A percentile compares a stretch with the other conserved stretches of the same genome.
These are phyloP conservation scores for cucumber (Cucumis sativus) DNA, from an alignment of 306 rosid genomes.

Conservation along the genomic window Cucumber_9930_V3 NC_026658.2:24091501-24092000, in stretches of 20 bases:
- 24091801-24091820: conserved; percentile 90
- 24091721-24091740: conserved; percentile 48
- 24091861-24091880: conserved; percentile 74
- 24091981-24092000: conserved; percentile 83
- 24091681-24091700: not conserved
- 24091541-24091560: not conserved
- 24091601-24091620: not conserved
- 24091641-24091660: not conserved
- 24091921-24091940: conserved; percentile 20
- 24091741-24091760: conserved; percentile 99
- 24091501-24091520: not conserved
- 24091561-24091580: not conserved
- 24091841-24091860: conserved; percentile 95
- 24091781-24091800: conserved; percentile 80
- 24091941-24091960: conserved; percentile 72
- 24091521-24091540: not conserved
- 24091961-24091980: conserved; percentile 90
- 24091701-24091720: conserved; percentile 17
- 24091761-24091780: conserved; percentile 75
- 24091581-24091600: not conserved
- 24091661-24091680: not conserved
- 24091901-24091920: conserved; percentile 2
- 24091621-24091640: not conserved
- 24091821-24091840: conserved; percentile 76
- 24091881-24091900: conserved; percentile 3